Evolutionary conservation across 805 yeast genomes (phyloP).

Genomic region (Candida xiaguanensis): DNA sequence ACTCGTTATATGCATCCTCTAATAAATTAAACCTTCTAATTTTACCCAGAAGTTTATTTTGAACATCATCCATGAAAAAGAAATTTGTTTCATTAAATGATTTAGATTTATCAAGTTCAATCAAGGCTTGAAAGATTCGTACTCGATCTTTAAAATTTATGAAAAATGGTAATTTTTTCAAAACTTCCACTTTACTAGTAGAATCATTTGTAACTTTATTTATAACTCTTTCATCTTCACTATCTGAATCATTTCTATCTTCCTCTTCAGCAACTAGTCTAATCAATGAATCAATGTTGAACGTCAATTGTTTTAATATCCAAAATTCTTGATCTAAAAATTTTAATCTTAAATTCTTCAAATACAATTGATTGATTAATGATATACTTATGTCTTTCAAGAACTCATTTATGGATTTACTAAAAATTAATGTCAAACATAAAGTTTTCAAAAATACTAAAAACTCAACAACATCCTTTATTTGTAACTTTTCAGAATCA

Average conservation of each 20-base stretch:
- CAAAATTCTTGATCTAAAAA: conserved; percentile 53
- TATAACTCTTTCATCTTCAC: conserved; percentile 12
- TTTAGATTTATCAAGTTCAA: conserved; percentile 48
- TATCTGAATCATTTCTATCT: conserved; percentile 18
- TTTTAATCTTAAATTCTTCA: conserved; percentile 59
- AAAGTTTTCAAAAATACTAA: conserved; percentile 47
- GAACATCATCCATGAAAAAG: conserved; percentile 5
- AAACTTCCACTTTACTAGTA: conserved; percentile 42
- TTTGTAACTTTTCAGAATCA: conserved; percentile 36
- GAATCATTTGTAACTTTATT: conserved; percentile 10
- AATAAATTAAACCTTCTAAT: conserved; percentile 69
- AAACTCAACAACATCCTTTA: conserved; percentile 37
- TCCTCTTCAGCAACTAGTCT: conserved; percentile 42
- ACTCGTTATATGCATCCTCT: conserved; percentile 68
- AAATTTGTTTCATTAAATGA: conserved; percentile 5
- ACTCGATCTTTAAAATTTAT: conserved; percentile 75
- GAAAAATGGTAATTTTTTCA: conserved; percentile 72
- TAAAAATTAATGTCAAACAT: conserved; percentile 49
- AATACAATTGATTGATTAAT: conserved; percentile 60
- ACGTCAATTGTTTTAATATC: conserved; percentile 34
- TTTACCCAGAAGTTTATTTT: conserved; percentile 38
- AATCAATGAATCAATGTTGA: conserved; percentile 35
- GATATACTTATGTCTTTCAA: conserved; percentile 40
- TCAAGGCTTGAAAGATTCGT: conserved; percentile 60
- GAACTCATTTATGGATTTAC: conserved; percentile 13